phyloP scores from a whole-genome alignment of 23 red algal species.

The Agarophyton chilense region DNA sequence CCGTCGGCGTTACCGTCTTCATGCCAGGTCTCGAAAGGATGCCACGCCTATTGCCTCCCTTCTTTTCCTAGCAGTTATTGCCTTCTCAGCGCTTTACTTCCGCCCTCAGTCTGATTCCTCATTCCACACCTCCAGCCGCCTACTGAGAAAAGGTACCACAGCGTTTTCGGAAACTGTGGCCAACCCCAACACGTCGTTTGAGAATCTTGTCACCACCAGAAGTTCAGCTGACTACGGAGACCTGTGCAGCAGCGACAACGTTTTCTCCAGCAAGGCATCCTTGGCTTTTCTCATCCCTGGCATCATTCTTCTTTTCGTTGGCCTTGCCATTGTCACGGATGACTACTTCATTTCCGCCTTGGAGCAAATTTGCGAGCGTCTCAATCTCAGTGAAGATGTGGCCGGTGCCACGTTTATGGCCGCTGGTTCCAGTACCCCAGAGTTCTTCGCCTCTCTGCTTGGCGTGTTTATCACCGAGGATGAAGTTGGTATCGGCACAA shows the following conservation, averaged over 20 bases:
- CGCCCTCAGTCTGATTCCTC: neutral
- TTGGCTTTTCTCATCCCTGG: constrained; percentile 63
- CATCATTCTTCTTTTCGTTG: constrained; percentile 54
- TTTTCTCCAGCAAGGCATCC: constrained; percentile 18
- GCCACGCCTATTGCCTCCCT: constrained; percentile 39
- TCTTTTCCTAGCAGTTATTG: neutral
- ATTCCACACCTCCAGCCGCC: neutral
- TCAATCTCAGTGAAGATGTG: constrained; percentile 69
- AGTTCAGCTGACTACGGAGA: constrained; percentile 24
- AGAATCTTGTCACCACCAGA: constrained; percentile 9
- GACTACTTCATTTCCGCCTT: constrained; percentile 77
- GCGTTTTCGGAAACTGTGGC: constrained; percentile 4
- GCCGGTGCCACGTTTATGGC: constrained; percentile 79
- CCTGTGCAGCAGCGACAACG: constrained; percentile 37
- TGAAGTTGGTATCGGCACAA: constrained; percentile 76
- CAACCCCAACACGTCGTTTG: neutral
- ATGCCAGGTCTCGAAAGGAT: constrained; percentile 3
- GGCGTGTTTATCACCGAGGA: constrained; percentile 75
- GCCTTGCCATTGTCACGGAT: constrained; percentile 77
- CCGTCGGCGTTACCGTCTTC: neutral
- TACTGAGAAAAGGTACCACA: neutral
- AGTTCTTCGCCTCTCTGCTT: constrained; percentile 76
- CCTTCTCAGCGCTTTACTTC: neutral
- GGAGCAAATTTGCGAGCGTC: constrained; percentile 70
- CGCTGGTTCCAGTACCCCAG: constrained; percentile 68